Evolutionary conservation across 306 rosid species (phyloP).

Genomic region (Morella rubra): DNA sequence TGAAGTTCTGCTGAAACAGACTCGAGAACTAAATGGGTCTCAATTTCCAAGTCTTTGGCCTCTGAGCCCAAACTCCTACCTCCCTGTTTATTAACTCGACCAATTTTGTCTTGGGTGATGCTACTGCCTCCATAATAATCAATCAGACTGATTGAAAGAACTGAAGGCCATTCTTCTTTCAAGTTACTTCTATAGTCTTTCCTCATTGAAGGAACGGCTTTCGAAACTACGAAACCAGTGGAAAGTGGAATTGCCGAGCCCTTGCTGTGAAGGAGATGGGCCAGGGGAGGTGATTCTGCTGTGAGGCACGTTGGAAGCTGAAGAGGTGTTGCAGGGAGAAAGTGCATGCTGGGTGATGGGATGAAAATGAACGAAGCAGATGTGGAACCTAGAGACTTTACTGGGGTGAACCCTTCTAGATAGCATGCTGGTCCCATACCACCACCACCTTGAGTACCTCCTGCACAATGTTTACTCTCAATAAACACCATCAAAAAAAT

Average conservation of each 20-base stretch:
- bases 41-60: constrained; percentile 68
- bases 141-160: constrained; percentile 80
- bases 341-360: constrained; percentile 97
- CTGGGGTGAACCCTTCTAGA: constrained; percentile 94
- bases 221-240: constrained; percentile 87
- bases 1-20: constrained; percentile 94
- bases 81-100: constrained; percentile 64
- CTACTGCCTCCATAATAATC: constrained; percentile 84
- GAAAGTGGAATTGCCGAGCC: constrained; percentile 94
- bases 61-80: constrained; percentile 71
- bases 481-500: constrained; percentile 23
- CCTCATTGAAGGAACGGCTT: constrained; percentile 90
- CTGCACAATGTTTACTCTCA: constrained; percentile 29
- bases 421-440: constrained; percentile 47
- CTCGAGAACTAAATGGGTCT: constrained; percentile 80
- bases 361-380: constrained; percentile 78
- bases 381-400: constrained; percentile 88
- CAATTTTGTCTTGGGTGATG: constrained; percentile 63
- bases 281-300: constrained; percentile 95
- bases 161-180: constrained; percentile 95
- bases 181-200: constrained; percentile 66
- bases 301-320: constrained; percentile 98
- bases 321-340: constrained; percentile 85
- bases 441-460: constrained; percentile 52
- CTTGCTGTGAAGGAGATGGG: constrained; percentile 98